Evolutionary conservation across 1,139 yeast species (phyloP).

Genomic region (Yamadazyma friedrichii): DNA sequence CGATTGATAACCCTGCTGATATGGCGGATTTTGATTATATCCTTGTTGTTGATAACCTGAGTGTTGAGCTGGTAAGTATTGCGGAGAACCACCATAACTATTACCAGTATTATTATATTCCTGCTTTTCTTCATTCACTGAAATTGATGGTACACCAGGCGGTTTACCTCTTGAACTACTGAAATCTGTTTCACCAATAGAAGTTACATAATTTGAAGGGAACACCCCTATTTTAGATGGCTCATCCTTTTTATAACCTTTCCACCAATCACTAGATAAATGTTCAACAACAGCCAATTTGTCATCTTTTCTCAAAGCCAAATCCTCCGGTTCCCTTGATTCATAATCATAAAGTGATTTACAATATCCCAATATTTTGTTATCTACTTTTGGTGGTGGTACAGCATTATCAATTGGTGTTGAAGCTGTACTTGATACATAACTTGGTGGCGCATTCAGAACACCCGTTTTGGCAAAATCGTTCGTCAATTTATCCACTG

Average conservation of each 20-base stretch:
- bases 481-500: constrained; percentile 1
- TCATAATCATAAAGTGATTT: constrained; percentile 73
- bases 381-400: not conserved
- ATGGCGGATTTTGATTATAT: constrained; percentile 2
- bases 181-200: constrained; percentile 39
- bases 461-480: not conserved
- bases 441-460: constrained; percentile 3
- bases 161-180: constrained; percentile 14
- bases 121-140: constrained; percentile 18
- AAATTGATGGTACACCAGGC: constrained; percentile 2
- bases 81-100: constrained; percentile 15
- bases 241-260: constrained; percentile 53
- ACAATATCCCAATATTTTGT: constrained; percentile 36
- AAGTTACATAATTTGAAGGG: constrained; percentile 81
- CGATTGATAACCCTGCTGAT: not conserved
- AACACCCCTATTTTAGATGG: constrained; percentile 72
- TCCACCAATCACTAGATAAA: constrained; percentile 89
- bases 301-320: constrained; percentile 64
- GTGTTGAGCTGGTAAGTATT: constrained; percentile 7
- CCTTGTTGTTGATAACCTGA: constrained; percentile 6
- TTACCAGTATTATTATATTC: constrained; percentile 14
- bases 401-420: not conserved
- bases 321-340: constrained; percentile 69
- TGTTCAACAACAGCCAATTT: constrained; percentile 68
- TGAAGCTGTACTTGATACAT: not conserved